These are phyloP conservation scores for Pseudocercospora ulei DNA, from an alignment of 2,329 filamentous ascomycete genomes.

Conservation along the genomic window DNA sequence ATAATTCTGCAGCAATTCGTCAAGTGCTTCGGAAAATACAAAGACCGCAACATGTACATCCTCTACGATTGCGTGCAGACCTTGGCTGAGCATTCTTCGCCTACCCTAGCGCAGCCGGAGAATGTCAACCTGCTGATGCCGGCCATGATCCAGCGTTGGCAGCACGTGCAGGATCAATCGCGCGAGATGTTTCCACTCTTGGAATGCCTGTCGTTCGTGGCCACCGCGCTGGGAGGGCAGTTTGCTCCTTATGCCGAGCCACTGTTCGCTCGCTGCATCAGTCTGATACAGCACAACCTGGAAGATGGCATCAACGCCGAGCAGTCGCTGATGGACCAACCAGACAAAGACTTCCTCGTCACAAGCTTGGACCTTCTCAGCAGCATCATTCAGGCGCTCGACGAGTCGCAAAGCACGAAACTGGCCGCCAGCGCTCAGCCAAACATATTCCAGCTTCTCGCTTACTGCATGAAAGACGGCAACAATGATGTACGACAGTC, in stretches of 20 bases:
- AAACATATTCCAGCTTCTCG: constrained; percentile 79
- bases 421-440: constrained; percentile 67
- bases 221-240: constrained; percentile 67
- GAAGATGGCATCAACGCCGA: constrained; percentile 66
- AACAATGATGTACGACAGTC: constrained; percentile 93
- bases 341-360: constrained; percentile 94
- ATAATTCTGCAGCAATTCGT: constrained; percentile 91
- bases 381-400: constrained; percentile 82
- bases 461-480: constrained; percentile 83
- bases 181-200: constrained; percentile 87
- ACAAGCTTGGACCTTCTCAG: constrained; percentile 90
- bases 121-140: constrained; percentile 87
- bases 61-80: constrained; percentile 98
- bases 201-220: constrained; percentile 93
- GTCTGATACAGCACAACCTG: constrained; percentile 83
- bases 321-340: constrained; percentile 61
- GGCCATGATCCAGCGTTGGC: constrained; percentile 77
- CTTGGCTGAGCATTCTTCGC: constrained; percentile 80
- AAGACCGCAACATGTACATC: constrained; percentile 98
- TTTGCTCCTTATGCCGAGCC: constrained; percentile 78
- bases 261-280: constrained; percentile 79
- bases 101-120: constrained; percentile 66
- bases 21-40: constrained; percentile 85
- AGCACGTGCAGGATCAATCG: constrained; percentile 76
- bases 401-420: constrained; percentile 60